These are phyloP conservation scores for Oropetium thomaeum DNA, from an alignment of 176 grass and related monocot species.

Conservation along the genomic window DNA sequence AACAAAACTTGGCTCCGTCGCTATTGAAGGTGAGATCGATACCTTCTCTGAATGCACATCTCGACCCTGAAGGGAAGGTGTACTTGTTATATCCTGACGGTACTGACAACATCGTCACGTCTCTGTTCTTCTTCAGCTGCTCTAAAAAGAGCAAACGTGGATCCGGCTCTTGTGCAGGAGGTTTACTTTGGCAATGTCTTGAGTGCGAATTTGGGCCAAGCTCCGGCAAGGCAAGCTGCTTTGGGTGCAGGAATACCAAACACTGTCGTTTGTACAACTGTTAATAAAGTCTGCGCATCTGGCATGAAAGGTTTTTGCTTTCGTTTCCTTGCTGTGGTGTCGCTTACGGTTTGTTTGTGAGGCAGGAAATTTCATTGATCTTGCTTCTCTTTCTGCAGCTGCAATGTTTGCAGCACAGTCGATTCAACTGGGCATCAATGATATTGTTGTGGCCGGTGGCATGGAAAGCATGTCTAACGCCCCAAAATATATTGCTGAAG, in stretches of 20 bases:
- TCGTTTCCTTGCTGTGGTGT: not conserved
- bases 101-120: slow-evolving; percentile 28
- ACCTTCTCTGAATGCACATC: not conserved
- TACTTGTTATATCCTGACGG: not conserved
- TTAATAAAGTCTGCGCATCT: slow-evolving; percentile 96
- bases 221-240: slow-evolving; percentile 85
- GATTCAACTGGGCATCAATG: slow-evolving; percentile 84
- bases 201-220: slow-evolving; percentile 96
- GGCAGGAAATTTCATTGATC: not conserved
- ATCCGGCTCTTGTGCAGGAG: slow-evolving; percentile 80
- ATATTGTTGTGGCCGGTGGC: slow-evolving; percentile 87
- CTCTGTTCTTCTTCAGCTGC: slow-evolving; percentile 43
- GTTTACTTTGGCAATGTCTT: slow-evolving; percentile 91
- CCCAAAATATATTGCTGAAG: slow-evolving; percentile 87
- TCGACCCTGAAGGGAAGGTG: not conserved
- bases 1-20: slow-evolving; percentile 82
- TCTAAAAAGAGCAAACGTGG: slow-evolving; percentile 67
- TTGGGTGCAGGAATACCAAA: slow-evolving; percentile 86
- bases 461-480: slow-evolving; percentile 99
- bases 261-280: slow-evolving; percentile 73
- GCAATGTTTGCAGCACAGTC: slow-evolving; percentile 82
- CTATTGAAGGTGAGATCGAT: slow-evolving; percentile 51
- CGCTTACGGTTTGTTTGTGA: not conserved
- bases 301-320: slow-evolving; percentile 84
- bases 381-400: slow-evolving; percentile 36